phyloP scores from a whole-genome alignment of 1,284 basidiomycete genomes.

The Volvariella volvacea region DNA sequence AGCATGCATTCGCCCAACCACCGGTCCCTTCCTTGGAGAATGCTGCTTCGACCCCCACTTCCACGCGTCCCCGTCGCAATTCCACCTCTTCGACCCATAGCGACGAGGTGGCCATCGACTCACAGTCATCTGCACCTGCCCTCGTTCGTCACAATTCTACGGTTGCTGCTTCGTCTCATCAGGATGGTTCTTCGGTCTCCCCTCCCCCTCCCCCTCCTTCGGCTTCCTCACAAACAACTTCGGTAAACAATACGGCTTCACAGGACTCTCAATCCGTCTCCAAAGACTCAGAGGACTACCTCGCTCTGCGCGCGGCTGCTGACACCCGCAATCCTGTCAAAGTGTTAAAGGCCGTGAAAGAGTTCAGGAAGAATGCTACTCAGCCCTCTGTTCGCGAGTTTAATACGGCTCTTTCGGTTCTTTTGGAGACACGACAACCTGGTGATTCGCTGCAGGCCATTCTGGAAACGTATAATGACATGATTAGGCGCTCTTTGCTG shows the following conservation, averaged over 20 bases:
- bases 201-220: conserved; percentile 13
- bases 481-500: conserved; percentile 59
- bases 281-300: conserved; percentile 11
- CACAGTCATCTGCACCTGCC: neutral
- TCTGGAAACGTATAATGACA: conserved; percentile 70
- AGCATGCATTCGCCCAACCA: conserved; percentile 40
- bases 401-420: conserved; percentile 59
- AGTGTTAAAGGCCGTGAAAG: conserved; percentile 22
- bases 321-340: conserved; percentile 14
- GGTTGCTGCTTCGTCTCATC: conserved; percentile 17
- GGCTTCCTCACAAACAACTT: conserved; percentile 3
- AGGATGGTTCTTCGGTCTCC: conserved; percentile 9
- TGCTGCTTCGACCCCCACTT: neutral
- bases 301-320: conserved; percentile 17
- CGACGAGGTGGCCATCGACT: neutral
- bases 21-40: conserved; percentile 14
- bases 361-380: conserved; percentile 16
- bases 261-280: conserved; percentile 3
- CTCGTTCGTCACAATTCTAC: conserved; percentile 41
- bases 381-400: conserved; percentile 42
- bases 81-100: conserved; percentile 9
- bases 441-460: conserved; percentile 57
- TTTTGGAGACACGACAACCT: conserved; percentile 39
- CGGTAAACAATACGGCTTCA: neutral
- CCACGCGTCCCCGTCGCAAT: conserved; percentile 13